Base-by-base conservation (phyloP, 2,329 filamentous ascomycete genomes). In the Penicillium sp. region DNA sequence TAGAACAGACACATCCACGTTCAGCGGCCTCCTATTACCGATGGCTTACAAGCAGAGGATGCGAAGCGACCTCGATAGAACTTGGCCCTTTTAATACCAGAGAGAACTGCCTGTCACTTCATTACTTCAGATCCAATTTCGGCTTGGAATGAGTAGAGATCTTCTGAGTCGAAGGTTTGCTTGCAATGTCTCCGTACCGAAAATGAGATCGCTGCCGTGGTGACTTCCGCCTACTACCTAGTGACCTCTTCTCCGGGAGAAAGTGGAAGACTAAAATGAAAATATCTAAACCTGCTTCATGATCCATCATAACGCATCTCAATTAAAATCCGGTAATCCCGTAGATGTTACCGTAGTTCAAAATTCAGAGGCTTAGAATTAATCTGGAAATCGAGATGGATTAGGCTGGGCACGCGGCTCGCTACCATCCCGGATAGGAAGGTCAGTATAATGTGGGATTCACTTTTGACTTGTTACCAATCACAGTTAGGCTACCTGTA, bases 381-480 rank as follows among this genome's bases (percentile, higher is more conserved):
- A 6, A 43, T n/a, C 36, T 39, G 36, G 36, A 37, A 27, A 10
- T 11, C 16, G 19, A 14, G 19, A 14, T 10, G n/a, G 22, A 43
- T 41, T 5, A 46, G 51, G 41, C 31, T n/a, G 40, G 46, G 27
- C n/a, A 35, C 27, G 19, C 40, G 41, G 31, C 19, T 31, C 16
- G 24, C n/a, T 14, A 24, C 51, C 9, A 37, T 37, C 41, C 40
- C 40, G 14, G 52, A 54, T 46, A 54, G 52, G 52, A 54, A 54
- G 52, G 52, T 54, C 52, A 37, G 16, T n/a, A 44, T 6, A 7
- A 36, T 14, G 27, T 10, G 35, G 39, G 19, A 31, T 35, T 22
- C 33, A 33, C n/a, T 19, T 10, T 33, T 10, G 10, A 35, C 31
- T 14, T 16, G 31, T 46, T 31, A 14, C 14, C 22, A 24, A 44